phyloP scores from a whole-genome alignment of 2,329 filamentous ascomycete genomes.

The Gyromitra esculenta region DNA sequence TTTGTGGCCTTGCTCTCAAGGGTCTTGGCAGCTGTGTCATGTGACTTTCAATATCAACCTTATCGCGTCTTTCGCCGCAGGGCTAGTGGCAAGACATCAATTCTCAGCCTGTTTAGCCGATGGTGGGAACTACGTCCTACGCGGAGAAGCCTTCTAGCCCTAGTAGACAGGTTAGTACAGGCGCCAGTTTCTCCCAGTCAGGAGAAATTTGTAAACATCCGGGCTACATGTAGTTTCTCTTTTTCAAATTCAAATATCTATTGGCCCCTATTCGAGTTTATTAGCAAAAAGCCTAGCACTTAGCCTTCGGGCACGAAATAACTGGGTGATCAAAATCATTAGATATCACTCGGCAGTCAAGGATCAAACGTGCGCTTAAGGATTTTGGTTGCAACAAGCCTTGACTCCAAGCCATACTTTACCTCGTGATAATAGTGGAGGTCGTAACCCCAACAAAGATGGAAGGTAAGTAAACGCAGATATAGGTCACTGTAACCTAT shows the following conservation, averaged over 20 bases:
- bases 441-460: too few species aligned
- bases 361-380: background rate
- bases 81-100: background rate
- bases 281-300: background rate
- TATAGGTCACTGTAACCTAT: too few species aligned
- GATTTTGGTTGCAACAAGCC: too few species aligned
- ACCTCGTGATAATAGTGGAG: too few species aligned
- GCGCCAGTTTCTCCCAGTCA: background rate
- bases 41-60: background rate
- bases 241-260: background rate
- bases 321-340: background rate
- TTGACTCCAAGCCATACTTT: too few species aligned
- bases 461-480: too few species aligned
- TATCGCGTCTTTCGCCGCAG: background rate
- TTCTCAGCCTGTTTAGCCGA: background rate
- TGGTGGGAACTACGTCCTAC: background rate
- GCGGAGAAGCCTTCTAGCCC: background rate
- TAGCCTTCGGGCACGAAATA: background rate
- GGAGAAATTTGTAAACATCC: background rate
- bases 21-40: background rate
- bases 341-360: background rate
- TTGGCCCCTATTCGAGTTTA: background rate
- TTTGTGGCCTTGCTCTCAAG: background rate
- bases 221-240: background rate
- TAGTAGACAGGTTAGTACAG: background rate